Percentiles rank a stretch among this genome's conserved stretches.
Evolutionary conservation across 192 early-diverging fungal species (phyloP).

Genomic region (Podochytrium sp.): DNA sequence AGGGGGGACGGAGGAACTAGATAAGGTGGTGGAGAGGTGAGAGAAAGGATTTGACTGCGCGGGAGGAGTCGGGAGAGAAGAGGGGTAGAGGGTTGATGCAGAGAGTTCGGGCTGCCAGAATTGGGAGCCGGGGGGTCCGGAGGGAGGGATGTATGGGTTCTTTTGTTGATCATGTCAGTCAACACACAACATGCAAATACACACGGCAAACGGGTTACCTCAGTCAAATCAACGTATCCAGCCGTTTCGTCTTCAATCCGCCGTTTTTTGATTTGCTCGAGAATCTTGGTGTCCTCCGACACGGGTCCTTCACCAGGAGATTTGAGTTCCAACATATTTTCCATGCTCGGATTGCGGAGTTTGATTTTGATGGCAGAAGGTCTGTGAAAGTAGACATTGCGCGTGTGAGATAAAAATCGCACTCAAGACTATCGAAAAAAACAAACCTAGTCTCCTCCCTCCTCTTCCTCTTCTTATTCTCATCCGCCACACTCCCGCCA

Average conservation of each 20-base stretch:
- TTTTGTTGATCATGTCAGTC: too few species aligned
- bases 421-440: too few species aligned
- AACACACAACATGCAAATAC: neutral
- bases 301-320: constrained; percentile 28
- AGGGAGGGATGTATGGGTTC: neutral
- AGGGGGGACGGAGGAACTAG: neutral
- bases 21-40: neutral
- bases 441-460: constrained; percentile 48
- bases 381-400: neutral
- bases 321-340: constrained; percentile 1
- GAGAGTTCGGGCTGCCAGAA: neutral
- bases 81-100: neutral
- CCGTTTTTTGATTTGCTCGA: constrained; percentile 58
- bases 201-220: constrained; percentile 50
- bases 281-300: constrained; percentile 52
- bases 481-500: too few species aligned
- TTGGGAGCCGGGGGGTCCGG: neutral
- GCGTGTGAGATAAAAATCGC: neutral
- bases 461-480: constrained; percentile 53
- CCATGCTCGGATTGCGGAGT: constrained; percentile 34
- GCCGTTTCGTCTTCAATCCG: constrained; percentile 57
- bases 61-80: neutral
- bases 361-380: constrained; percentile 31
- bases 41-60: neutral
- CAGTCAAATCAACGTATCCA: constrained; percentile 72